Evolutionary conservation across 2,329 filamentous ascomycete species (phyloP), one percentile per base, ranked within the genome.

Genomic region (Phaeoacremonium minimum): DNA sequence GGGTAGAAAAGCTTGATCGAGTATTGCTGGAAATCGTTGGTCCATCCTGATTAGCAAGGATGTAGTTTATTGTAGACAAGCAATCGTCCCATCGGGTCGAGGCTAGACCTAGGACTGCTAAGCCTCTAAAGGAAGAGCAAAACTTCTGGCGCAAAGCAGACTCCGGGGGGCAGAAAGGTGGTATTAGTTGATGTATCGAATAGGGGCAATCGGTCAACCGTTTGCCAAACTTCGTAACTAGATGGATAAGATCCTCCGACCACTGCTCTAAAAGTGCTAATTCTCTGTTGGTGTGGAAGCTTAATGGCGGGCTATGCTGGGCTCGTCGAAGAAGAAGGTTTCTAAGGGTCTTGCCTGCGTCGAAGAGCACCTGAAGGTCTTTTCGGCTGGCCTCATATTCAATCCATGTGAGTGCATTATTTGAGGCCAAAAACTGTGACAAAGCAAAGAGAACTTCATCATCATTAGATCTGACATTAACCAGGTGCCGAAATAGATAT

Each of bases 401-500:
- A 7, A 55, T 49, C 50, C 51, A 53, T 7, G 22, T 18, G 0
- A 54, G 39, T 3, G 49, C 32, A 29, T 31, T 43, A 6, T 14
- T 33, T 7, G 41, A 43, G 0, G 33, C 12, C 3, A 55, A 13
- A 18, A 53, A 54, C 15, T 45, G 35, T 2, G 46, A 44, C 0
- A 55, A 14, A 18, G 37, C 28, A 1, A 20, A 15, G 4, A 51
- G 35, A 2, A 50, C 20, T 5, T 43, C 43, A 8, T 48, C 28
- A 14, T 52, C 48, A 2, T 15, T 31, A 0, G 42, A 33, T 5
- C 36, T 3, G 2, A 35, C 17, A n/a, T 42, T 31, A 5, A 36
- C 18, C n/a, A 50, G 18, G 33, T 55, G 51, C 15, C 48, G 42
- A 18, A 54, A 54, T 5, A 52, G 32, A 32, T 41, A 49, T 5